Conservation (phyloP, 2,329 filamentous ascomycete genomes). For the Diaporthe caulivora region DNA sequence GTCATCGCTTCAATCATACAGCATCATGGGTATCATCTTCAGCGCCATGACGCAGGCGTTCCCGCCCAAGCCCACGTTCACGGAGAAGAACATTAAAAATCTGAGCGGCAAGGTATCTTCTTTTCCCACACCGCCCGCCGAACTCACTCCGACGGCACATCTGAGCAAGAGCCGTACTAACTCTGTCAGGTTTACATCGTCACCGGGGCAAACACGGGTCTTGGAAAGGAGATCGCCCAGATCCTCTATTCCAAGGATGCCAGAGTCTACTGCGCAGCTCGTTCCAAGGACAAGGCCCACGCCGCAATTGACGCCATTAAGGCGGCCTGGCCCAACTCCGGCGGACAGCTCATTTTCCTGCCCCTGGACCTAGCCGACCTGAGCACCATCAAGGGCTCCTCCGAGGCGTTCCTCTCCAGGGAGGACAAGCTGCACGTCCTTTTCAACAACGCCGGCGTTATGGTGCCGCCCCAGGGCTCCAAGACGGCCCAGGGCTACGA, state of each 20-base stretch:
- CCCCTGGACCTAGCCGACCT: constrained; percentile 48
- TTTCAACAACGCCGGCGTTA: constrained; percentile 56
- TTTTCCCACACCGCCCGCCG: not conserved
- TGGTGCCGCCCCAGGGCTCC: constrained; percentile 47
- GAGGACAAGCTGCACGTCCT: constrained; percentile 51
- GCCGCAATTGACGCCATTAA: constrained; percentile 57
- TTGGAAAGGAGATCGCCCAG: constrained; percentile 61
- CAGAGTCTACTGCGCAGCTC: constrained; percentile 64
- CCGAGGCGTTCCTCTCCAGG: constrained; percentile 41
- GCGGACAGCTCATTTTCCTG: constrained; percentile 50
- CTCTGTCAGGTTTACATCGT: constrained; percentile 59
- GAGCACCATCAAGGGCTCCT: constrained; percentile 43
- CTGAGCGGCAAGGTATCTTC: constrained; percentile 43
- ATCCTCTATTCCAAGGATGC: constrained; percentile 64
- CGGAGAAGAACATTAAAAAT: constrained; percentile 48
- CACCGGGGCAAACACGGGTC: constrained; percentile 51
- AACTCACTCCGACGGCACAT: too few species aligned
- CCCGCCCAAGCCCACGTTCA: constrained; percentile 48
- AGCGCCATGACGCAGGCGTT: constrained; percentile 42
- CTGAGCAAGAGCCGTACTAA: not conserved
- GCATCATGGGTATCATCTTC: constrained; percentile 9
- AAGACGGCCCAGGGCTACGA: constrained; percentile 43
- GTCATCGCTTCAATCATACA: not conserved
- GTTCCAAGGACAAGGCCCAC: constrained; percentile 55
- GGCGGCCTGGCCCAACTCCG: constrained; percentile 37